phyloP scores from a whole-genome alignment of 2,329 filamentous ascomycete genomes.

The Phyllosticta citribraziliensis region DNA sequence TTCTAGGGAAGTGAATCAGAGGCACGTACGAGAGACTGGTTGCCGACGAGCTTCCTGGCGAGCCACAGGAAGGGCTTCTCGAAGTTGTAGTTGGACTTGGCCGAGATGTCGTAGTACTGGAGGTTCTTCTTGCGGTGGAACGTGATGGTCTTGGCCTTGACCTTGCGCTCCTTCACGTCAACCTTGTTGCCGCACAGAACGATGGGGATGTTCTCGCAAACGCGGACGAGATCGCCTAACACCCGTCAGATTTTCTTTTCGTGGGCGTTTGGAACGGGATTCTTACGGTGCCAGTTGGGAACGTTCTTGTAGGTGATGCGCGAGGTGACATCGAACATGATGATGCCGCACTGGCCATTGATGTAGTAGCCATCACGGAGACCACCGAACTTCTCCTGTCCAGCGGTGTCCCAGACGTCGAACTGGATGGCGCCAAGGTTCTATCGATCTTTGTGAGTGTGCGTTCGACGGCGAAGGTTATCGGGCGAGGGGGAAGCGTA shows the following conservation, averaged over 20 bases:
- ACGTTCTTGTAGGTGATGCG: conserved; percentile 99
- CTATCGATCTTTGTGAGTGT: conserved; percentile 26
- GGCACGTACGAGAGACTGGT: conserved; percentile 64
- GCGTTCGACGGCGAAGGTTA: conserved; percentile 6
- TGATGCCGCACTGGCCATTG: conserved; percentile 99
- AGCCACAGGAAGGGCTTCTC: conserved; percentile 99
- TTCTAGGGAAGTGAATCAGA: neutral
- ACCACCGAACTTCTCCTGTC: conserved; percentile 99
- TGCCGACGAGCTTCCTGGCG: conserved; percentile 94
- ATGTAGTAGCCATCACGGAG: conserved; percentile 99
- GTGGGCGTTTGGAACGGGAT: neutral
- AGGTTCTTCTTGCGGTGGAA: conserved; percentile 99
- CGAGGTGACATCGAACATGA: conserved; percentile 99
- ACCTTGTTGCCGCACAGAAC: conserved; percentile 99
- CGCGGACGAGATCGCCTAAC: conserved; percentile 89
- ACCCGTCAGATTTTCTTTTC: neutral
- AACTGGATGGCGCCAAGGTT: conserved; percentile 97
- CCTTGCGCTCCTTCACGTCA: conserved; percentile 99
- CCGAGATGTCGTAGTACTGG: conserved; percentile 99
- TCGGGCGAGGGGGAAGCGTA: conserved; percentile 46
- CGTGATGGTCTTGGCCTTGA: conserved; percentile 99
- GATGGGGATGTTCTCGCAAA: conserved; percentile 98
- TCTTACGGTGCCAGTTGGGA: conserved; percentile 99
- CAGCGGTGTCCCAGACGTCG: conserved; percentile 98
- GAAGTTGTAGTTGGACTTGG: conserved; percentile 99